Conservation (phyloP, 2,329 filamentous ascomycete species). For the Fusarium kyushuense region DNA sequence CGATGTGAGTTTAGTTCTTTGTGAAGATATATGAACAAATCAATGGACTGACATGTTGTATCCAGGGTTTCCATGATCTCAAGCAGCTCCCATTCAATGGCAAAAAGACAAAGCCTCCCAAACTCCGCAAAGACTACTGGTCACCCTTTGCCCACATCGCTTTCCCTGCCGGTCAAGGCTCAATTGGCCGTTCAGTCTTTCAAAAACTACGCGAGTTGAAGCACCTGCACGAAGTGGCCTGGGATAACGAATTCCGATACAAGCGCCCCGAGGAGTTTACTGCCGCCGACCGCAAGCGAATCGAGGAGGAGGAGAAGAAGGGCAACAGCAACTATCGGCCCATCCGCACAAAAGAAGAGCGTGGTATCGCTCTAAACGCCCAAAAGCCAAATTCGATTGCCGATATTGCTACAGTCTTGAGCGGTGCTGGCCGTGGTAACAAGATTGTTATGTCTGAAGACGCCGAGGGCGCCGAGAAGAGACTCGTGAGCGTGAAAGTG, state of each 20-base stretch:
- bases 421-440: conserved; percentile 65
- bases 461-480: conserved; percentile 32
- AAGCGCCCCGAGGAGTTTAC: conserved; percentile 54
- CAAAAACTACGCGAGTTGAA: conserved; percentile 75
- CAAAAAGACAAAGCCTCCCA: conserved; percentile 73
- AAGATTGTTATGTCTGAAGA: conserved; percentile 54
- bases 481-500: conserved; percentile 59
- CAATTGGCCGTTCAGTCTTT: conserved; percentile 69
- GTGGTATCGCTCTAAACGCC: conserved; percentile 66
- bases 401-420: conserved; percentile 71
- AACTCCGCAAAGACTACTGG: conserved; percentile 77
- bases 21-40: not conserved
- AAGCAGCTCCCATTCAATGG: conserved; percentile 73
- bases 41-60: not conserved
- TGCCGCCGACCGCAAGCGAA: conserved; percentile 52
- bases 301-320: conserved; percentile 47
- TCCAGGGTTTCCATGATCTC: conserved; percentile 59
- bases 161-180: conserved; percentile 65
- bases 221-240: conserved; percentile 71
- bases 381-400: conserved; percentile 73
- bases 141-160: conserved; percentile 69
- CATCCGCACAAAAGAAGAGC: conserved; percentile 56
- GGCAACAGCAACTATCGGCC: conserved; percentile 50
- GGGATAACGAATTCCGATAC: conserved; percentile 63
- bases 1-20: conserved; percentile 56